These are phyloP conservation scores for Candida loeiensis DNA, from an alignment of 805 yeast species.

Conservation along the genomic window DNA sequence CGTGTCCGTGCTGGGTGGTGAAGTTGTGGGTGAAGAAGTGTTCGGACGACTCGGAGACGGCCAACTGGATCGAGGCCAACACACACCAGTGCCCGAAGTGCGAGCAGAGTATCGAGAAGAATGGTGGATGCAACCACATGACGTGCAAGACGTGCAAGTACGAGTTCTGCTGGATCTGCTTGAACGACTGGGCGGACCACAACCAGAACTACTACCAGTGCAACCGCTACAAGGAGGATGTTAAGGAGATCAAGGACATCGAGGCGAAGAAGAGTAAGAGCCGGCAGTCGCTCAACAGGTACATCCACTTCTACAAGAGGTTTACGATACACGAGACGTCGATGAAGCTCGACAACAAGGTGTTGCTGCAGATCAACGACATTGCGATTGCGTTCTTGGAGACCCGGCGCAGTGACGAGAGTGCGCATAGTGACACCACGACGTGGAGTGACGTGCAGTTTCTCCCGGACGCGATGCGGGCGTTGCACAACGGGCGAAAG, in stretches of 20 bases:
- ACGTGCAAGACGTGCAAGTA: constrained; percentile 69
- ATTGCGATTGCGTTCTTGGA: constrained; percentile 66
- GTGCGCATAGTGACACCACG: constrained; percentile 22
- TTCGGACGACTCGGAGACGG: constrained; percentile 82
- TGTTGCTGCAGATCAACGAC: constrained; percentile 59
- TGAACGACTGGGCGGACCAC: constrained; percentile 72
- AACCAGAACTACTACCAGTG: constrained; percentile 62
- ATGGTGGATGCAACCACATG: constrained; percentile 98
- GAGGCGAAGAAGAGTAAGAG: constrained; percentile 42
- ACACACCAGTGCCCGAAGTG: constrained; percentile 89
- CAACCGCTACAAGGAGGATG: constrained; percentile 40
- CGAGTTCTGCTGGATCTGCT: constrained; percentile 94
- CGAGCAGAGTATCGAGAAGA: constrained; percentile 74
- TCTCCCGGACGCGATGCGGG: constrained; percentile 66
- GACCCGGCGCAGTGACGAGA: constrained; percentile 34
- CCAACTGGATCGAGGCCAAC: constrained; percentile 80
- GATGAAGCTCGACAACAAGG: constrained; percentile 62
- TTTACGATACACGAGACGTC: constrained; percentile 76
- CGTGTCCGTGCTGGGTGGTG: constrained; percentile 74
- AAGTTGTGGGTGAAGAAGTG: constrained; percentile 75
- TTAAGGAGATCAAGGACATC: constrained; percentile 39
- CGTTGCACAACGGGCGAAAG: constrained; percentile 64
- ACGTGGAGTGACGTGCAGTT: constrained; percentile 91
- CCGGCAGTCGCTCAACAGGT: constrained; percentile 54
- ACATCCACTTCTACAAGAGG: constrained; percentile 70